phyloP scores from a whole-genome alignment of 345 rosid species.

The Camelina laxa region DNA sequence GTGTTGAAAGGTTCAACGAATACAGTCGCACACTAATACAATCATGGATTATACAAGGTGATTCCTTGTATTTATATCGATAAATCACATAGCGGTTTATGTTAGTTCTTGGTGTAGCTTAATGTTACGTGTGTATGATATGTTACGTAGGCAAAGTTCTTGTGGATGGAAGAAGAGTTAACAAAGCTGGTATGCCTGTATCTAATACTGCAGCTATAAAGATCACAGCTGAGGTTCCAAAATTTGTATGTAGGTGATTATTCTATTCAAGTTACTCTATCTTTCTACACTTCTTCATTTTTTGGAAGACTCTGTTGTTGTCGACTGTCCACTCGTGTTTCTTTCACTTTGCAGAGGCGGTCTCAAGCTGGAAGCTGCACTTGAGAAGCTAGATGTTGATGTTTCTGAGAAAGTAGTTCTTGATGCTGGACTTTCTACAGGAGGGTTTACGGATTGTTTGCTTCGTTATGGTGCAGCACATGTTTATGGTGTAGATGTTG shows the following conservation, averaged over 20 bases:
- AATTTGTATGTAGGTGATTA: conserved; percentile 99
- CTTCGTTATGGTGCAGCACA: conserved; percentile 90
- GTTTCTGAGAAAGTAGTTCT: conserved; percentile 91
- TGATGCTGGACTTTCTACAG: conserved; percentile 94
- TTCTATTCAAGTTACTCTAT: conserved; percentile 38
- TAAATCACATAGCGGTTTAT: not conserved
- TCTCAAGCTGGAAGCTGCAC: conserved; percentile 89
- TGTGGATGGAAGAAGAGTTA: conserved; percentile 83
- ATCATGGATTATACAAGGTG: conserved; percentile 94
- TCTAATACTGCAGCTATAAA: conserved; percentile 70
- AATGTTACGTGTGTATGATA: conserved; percentile 17
- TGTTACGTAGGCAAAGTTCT: conserved; percentile 72
- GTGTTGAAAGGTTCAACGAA: conserved; percentile 89
- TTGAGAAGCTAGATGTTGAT: conserved; percentile 80
- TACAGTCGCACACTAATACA: conserved; percentile 82
- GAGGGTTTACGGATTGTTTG: conserved; percentile 95
- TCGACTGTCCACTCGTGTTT: conserved; percentile 17
- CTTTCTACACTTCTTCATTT: conserved; percentile 17
- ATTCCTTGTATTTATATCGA: not conserved
- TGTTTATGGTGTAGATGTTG: conserved; percentile 98
- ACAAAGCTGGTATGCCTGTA: conserved; percentile 87
- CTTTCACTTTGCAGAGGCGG: conserved; percentile 69
- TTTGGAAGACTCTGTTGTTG: conserved; percentile 9
- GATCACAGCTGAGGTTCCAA: conserved; percentile 82
- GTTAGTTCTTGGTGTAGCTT: conserved; percentile 3